Conservation (phyloP, 1,139 yeast genomes). For the Debaryomyces sp. region DNA sequence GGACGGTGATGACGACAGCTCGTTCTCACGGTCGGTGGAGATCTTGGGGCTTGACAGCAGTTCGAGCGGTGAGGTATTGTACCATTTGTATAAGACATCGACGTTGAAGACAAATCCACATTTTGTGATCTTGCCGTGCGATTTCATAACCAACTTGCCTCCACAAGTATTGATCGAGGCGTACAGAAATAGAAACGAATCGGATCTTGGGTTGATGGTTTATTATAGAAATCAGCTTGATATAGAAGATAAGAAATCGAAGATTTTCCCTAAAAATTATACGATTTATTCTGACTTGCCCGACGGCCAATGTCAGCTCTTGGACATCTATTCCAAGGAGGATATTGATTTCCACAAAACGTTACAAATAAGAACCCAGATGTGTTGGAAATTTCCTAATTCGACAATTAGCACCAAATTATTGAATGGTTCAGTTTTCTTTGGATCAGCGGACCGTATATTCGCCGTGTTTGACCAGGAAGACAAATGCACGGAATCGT, state of each 20-base stretch:
- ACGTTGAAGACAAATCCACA: conserved; percentile 40
- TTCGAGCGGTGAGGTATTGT: conserved; percentile 66
- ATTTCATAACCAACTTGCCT: conserved; percentile 87
- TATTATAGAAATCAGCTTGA: conserved; percentile 74
- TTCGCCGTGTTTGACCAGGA: conserved; percentile 36
- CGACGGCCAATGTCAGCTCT: conserved; percentile 53
- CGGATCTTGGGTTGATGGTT: conserved; percentile 71
- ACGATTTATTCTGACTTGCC: conserved; percentile 58
- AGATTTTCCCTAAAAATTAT: conserved; percentile 52
- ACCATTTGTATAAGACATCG: conserved; percentile 47
- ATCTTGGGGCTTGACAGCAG: conserved; percentile 50
- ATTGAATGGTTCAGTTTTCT: conserved; percentile 77
- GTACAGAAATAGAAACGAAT: conserved; percentile 67
- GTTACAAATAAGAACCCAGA: conserved; percentile 76
- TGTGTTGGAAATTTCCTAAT: conserved; percentile 87
- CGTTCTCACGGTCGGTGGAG: conserved; percentile 32
- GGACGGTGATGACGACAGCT: conserved; percentile 11
- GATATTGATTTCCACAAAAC: conserved; percentile 71
- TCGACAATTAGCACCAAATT: conserved; percentile 75
- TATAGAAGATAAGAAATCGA: conserved; percentile 70
- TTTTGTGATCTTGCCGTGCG: conserved; percentile 88
- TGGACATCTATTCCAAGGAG: conserved; percentile 71
- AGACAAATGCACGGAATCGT: conserved; percentile 37
- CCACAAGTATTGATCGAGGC: conserved; percentile 88
- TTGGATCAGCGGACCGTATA: conserved; percentile 60